A percentile compares a stretch with the other conserved stretches of the same genome.
Conservation (phyloP, 805 yeast species). For the Blastobotrys peoriensis region DNA sequence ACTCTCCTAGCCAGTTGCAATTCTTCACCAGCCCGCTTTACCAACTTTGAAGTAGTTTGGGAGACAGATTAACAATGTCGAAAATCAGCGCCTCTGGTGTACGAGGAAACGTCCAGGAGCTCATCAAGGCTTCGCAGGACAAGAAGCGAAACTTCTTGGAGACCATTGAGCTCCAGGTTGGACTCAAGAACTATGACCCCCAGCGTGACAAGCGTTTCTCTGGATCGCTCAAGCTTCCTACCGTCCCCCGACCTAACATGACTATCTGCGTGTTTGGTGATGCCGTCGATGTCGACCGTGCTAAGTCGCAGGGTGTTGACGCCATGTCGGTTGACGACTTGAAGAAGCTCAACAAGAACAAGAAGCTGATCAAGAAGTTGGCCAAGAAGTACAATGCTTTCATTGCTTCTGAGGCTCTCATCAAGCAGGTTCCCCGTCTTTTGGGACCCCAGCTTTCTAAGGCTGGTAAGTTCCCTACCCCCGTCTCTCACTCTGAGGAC, state of each 20-base stretch:
- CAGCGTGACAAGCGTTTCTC: conserved; percentile 99
- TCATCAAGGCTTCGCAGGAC: conserved; percentile 83
- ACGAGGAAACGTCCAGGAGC: conserved; percentile 92
- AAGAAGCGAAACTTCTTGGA: conserved; percentile 99
- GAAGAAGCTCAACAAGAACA: conserved; percentile 99
- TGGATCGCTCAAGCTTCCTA: conserved; percentile 97
- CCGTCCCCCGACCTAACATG: conserved; percentile 99
- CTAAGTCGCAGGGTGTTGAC: conserved; percentile 97
- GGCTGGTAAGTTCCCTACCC: conserved; percentile 99
- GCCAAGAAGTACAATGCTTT: conserved; percentile 99
- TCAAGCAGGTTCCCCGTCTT: conserved; percentile 99
- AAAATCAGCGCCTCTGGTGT: conserved; percentile 89
- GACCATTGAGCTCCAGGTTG: conserved; percentile 99
- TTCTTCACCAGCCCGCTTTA: background rate
- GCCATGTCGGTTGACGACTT: conserved; percentile 99
- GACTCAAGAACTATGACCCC: conserved; percentile 99
- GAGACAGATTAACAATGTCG: conserved; percentile 31
- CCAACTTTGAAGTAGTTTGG: conserved; percentile 18
- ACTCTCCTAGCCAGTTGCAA: too few species aligned
- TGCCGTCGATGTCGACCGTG: conserved; percentile 99
- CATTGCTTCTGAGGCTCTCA: conserved; percentile 98
- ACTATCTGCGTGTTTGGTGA: conserved; percentile 99
- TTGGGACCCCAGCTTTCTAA: conserved; percentile 99
- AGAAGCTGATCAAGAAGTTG: conserved; percentile 98
- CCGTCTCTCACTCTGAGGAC: conserved; percentile 99